These are phyloP conservation scores for Coemansia asiatica DNA, from an alignment of 192 early-diverging fungal genomes.

Conservation along the genomic window DNA sequence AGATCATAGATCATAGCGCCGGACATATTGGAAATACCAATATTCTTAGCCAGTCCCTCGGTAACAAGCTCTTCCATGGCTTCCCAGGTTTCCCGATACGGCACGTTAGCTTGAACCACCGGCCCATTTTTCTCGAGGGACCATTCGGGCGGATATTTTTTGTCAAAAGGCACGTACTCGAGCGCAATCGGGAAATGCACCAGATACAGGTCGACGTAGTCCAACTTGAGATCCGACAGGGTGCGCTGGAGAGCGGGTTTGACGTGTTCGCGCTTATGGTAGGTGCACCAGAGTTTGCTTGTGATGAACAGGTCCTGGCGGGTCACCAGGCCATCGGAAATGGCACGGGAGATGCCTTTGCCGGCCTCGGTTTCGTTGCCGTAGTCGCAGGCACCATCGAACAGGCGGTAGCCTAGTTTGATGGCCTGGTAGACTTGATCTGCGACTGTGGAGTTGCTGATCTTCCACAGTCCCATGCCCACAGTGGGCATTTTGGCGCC, in stretches of 20 bases:
- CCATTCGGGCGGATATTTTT: conserved; percentile 28
- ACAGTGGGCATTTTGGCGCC: conserved; percentile 63
- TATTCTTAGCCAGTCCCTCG: conserved; percentile 56
- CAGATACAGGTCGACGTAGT: conserved; percentile 82
- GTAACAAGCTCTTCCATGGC: conserved; percentile 56
- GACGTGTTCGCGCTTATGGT: conserved; percentile 65
- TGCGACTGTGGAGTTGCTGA: conserved; percentile 51
- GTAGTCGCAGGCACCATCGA: conserved; percentile 66
- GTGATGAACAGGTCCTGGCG: conserved; percentile 71
- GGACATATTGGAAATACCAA: conserved; percentile 72
- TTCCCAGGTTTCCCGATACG: conserved; percentile 58
- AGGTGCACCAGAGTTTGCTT: conserved; percentile 72
- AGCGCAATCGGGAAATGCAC: conserved; percentile 69
- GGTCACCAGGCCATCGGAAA: conserved; percentile 55
- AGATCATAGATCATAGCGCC: conserved; percentile 60
- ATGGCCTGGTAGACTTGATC: conserved; percentile 66
- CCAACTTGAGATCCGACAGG: conserved; percentile 62
- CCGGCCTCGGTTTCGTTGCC: conserved; percentile 80
- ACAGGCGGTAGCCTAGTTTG: conserved; percentile 66
- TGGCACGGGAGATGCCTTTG: conserved; percentile 60
- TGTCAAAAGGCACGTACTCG: conserved; percentile 47
- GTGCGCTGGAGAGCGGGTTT: conserved; percentile 59
- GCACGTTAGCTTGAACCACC: conserved; percentile 27
- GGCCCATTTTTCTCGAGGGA: conserved; percentile 12
- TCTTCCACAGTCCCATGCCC: conserved; percentile 65